phyloP scores from a whole-genome alignment of 1,284 basidiomycete genomes.

The Moesziomyces parantarcticus region DNA sequence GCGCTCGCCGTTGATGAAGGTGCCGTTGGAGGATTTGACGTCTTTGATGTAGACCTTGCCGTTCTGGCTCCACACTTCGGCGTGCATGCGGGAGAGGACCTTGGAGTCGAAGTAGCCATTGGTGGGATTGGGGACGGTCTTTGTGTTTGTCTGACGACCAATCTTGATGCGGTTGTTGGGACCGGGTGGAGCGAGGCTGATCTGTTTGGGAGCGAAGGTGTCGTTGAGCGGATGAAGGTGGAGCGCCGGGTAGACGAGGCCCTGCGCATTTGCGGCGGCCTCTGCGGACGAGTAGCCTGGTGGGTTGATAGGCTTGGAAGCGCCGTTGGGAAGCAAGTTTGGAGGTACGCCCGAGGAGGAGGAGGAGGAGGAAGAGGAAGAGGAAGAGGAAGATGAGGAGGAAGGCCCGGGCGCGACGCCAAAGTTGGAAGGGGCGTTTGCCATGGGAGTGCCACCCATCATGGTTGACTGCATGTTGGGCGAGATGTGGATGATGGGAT shows the following conservation, averaged over 20 bases:
- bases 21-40: slow-evolving; percentile 97
- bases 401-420: slow-evolving; percentile 11
- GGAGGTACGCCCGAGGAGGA: too few species aligned
- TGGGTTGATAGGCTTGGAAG: slow-evolving; percentile 15
- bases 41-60: slow-evolving; percentile 92
- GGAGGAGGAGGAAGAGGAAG: slow-evolving; percentile 15
- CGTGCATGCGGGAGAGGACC: slow-evolving; percentile 93
- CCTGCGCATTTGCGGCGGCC: slow-evolving; percentile 41
- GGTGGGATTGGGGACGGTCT: slow-evolving; percentile 90
- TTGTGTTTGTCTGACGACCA: slow-evolving; percentile 96
- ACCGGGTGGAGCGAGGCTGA: slow-evolving; percentile 77
- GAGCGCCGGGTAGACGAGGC: slow-evolving; percentile 63
- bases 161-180: slow-evolving; percentile 79
- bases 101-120: slow-evolving; percentile 99
- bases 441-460: slow-evolving; percentile 50
- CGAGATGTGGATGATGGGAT: neutral
- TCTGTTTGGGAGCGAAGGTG: slow-evolving; percentile 95
- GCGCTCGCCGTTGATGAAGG: slow-evolving; percentile 95
- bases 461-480: slow-evolving; percentile 38
- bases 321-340: slow-evolving; percentile 15
- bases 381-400: slow-evolving; percentile 16
- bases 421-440: slow-evolving; percentile 50
- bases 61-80: slow-evolving; percentile 95
- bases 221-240: slow-evolving; percentile 91
- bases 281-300: slow-evolving; percentile 32